Percentiles rank a stretch among this genome's conserved stretches.
Conservation (phyloP, 768 basidiomycete species). For the Crepidotus variabilis region DNA sequence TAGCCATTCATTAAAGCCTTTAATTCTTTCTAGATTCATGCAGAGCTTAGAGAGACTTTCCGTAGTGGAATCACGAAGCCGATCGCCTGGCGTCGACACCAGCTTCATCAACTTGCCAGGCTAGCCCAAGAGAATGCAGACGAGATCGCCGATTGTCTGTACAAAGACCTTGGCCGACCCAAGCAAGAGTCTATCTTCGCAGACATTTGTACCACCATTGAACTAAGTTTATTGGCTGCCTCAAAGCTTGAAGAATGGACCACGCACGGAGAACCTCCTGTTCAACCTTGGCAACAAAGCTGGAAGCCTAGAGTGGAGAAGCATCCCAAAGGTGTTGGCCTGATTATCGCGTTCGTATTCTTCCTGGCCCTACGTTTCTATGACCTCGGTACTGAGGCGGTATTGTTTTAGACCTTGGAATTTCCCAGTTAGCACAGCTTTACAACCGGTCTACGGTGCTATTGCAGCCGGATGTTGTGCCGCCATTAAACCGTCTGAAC, state of each 20-base stretch:
- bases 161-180: slow-evolving; percentile 48
- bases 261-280: slow-evolving; percentile 33
- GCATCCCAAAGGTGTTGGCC: slow-evolving; percentile 56
- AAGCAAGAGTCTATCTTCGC: slow-evolving; percentile 31
- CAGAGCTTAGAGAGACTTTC: slow-evolving; percentile 43
- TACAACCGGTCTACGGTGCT: slow-evolving; percentile 64
- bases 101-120: slow-evolving; percentile 59
- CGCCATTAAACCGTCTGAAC: slow-evolving; percentile 66
- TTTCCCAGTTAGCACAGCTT: slow-evolving; percentile 52
- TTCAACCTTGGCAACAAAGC: slow-evolving; percentile 38
- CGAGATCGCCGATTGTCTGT: slow-evolving; percentile 44
- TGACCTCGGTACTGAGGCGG: too few species aligned
- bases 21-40: slow-evolving; percentile 23
- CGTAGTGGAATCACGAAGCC: slow-evolving; percentile 44
- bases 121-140: slow-evolving; percentile 61
- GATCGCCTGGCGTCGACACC: slow-evolving; percentile 58
- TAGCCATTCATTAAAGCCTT: too few species aligned
- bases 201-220: slow-evolving; percentile 45
- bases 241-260: slow-evolving; percentile 58
- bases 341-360: slow-evolving; percentile 54
- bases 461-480: slow-evolving; percentile 73
- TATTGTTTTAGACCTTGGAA: slow-evolving; percentile 75
- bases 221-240: slow-evolving; percentile 38
- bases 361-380: too few species aligned
- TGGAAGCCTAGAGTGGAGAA: slow-evolving; percentile 55